Percentiles rank a stretch among this genome's conserved stretches.
phyloP scores from a whole-genome alignment of 2,329 filamentous ascomycete species.

The Orbilia blumenaviensis region DNA sequence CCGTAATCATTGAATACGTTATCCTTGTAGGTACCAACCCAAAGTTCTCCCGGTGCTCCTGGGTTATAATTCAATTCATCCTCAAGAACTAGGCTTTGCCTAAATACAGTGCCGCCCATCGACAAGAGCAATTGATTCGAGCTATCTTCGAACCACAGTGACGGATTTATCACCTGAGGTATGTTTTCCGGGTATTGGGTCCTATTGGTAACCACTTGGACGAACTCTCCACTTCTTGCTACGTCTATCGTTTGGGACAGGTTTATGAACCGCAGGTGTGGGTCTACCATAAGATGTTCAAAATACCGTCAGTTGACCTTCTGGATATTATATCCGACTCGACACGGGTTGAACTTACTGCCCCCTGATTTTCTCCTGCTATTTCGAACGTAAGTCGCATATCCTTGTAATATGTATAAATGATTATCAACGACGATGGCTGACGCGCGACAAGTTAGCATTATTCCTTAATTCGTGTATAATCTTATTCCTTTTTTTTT shows the following conservation, averaged over 20 bases:
- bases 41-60: not conserved
- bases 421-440: not conserved
- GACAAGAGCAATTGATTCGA: not conserved
- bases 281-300: not conserved
- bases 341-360: not conserved
- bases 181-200: not conserved
- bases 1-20: not conserved
- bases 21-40: not conserved
- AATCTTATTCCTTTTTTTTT: no score
- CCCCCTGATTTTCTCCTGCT: not conserved
- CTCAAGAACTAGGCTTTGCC: not conserved
- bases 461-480: no score
- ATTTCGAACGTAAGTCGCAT: not conserved
- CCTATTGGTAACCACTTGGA: not conserved
- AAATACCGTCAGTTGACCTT: not conserved
- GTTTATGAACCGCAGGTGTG: not conserved
- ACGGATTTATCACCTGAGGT: not conserved
- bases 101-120: not conserved
- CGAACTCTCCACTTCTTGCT: not conserved
- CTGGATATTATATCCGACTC: not conserved
- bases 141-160: not conserved
- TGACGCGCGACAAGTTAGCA: no score
- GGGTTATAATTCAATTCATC: not conserved
- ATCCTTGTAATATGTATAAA: conserved; percentile 1
- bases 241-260: not conserved